Base-by-base conservation (phyloP, 768 basidiomycete species). In the Phaffia australis region DNA sequence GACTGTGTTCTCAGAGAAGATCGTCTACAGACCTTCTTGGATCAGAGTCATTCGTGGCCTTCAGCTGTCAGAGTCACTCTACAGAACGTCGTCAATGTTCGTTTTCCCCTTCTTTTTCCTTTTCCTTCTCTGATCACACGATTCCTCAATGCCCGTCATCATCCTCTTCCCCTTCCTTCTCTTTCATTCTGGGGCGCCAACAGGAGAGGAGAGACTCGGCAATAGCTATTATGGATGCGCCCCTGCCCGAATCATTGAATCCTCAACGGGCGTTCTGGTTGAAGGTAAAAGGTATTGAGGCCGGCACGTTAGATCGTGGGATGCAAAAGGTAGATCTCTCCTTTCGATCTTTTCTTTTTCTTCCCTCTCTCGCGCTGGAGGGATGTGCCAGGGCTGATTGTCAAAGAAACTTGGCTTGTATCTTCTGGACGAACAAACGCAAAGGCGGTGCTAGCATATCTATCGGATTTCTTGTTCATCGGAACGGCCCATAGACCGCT, bases 381-480 rank as follows among this genome's bases (percentile, higher is more conserved):
- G 35, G 11, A 11, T 11, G 15, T 56, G 25, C 21, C 5, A 42
- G 8, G 16, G 15, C 52, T n/a, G 15, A 29, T 27, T n/a, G 8
- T 7, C 42, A 46, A n/a, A 3, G 21, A 30, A 19, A n/a, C 35
- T 30, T 8, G 18, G 48, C 32, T 32, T 42, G 29, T n/a, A 0
- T 46, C 42, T 42, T 47, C 4, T n/a, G 1, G 3, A 1, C 6
- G 7, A 42, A n/a, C 57, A 8, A 2, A 29, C 6, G 7, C 25
- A 42, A 50, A 60, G 65, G 49, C 65, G 35, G 75, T 77, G 69
- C 73, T 76, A 16, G 75, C 74, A 1, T 76, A 76, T 59, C 73
- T 76, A 66, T 71, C 73, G 27, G 76, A 77, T 70, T 75, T 75
- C 61, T 74, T 75, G 64, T 75, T 76, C 63, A 74, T 76, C 62